phyloP scores from a whole-genome alignment of 208 protist genomes.

The Acanthamoeba healyi region DNA sequence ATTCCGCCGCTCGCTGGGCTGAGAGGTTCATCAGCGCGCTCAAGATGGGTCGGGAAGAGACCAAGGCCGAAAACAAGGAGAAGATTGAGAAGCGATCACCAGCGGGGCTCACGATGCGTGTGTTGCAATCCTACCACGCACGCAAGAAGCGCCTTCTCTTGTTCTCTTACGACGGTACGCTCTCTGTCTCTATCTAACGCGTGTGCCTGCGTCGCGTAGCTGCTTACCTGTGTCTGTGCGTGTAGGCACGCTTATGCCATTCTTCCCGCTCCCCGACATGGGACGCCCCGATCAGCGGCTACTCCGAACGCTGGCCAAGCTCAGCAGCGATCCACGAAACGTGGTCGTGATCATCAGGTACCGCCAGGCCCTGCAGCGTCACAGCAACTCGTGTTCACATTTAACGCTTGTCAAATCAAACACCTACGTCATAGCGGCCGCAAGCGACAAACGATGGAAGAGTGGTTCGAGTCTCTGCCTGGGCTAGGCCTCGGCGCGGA shows the following conservation, averaged over 20 bases:
- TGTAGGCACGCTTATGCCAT: conserved; percentile 42
- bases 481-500: conserved; percentile 56
- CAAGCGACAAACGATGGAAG: conserved; percentile 53
- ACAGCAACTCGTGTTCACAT: background rate
- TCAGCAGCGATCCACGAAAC: conserved; percentile 40
- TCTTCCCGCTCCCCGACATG: conserved; percentile 50
- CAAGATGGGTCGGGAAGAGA: conserved; percentile 56
- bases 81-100: conserved; percentile 57
- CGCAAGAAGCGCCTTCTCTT: conserved; percentile 48
- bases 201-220: background rate
- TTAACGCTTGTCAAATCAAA: background rate
- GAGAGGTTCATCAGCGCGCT: conserved; percentile 30
- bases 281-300: conserved; percentile 42
- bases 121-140: conserved; percentile 40
- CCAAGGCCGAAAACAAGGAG: conserved; percentile 3
- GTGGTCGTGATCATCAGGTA: conserved; percentile 58
- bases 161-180: conserved; percentile 65
- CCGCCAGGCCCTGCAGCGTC: background rate
- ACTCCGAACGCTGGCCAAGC: conserved; percentile 43
- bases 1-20: conserved; percentile 7
- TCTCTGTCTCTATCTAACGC: no score
- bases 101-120: conserved; percentile 39
- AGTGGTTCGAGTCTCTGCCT: conserved; percentile 52
- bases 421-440: background rate
- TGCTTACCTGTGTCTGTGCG: no score